These are phyloP conservation scores for Candida sp. DNA, from an alignment of 1,139 yeast genomes.

Conservation along the genomic window DNA sequence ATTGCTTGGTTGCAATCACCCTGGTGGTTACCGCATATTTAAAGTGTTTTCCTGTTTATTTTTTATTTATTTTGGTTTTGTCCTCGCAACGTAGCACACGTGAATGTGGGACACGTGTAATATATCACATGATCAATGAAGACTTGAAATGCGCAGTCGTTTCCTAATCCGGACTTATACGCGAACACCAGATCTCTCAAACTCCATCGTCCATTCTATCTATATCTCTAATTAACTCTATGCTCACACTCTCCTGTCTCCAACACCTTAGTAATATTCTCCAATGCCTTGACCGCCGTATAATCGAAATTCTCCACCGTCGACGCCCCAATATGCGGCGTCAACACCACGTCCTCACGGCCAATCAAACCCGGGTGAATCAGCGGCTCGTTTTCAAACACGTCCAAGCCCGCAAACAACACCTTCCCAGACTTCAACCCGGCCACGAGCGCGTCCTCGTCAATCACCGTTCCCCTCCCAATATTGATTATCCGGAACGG, in stretches of 20 bases:
- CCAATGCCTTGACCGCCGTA: constrained; percentile 51
- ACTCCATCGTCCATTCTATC: background rate
- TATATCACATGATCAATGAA: constrained; percentile 50
- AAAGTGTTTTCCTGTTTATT: background rate
- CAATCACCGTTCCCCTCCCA: constrained; percentile 76
- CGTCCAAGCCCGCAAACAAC: constrained; percentile 80
- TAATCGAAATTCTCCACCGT: constrained; percentile 55
- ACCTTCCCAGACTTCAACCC: constrained; percentile 74
- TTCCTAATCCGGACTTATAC: too few relatives aligned
- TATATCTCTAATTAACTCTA: constrained; percentile 30
- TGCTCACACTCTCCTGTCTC: constrained; percentile 35
- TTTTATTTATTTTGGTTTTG: background rate
- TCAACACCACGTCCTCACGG: constrained; percentile 68
- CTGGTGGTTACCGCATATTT: constrained; percentile 21
- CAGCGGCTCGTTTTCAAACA: constrained; percentile 70
- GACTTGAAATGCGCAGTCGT: constrained; percentile 17
- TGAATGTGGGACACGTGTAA: too few relatives aligned
- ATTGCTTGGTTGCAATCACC: constrained; percentile 22
- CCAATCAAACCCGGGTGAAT: constrained; percentile 55
- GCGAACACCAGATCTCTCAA: too few relatives aligned
- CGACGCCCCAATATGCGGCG: constrained; percentile 83
- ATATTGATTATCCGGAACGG: constrained; percentile 75
- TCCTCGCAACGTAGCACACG: too few relatives aligned
- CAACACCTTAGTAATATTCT: constrained; percentile 47
- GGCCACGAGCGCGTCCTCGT: constrained; percentile 72